These are phyloP conservation scores for Saccharomycopsis sp. DNA, from an alignment of 805 yeast species.

Conservation along the genomic window DNA sequence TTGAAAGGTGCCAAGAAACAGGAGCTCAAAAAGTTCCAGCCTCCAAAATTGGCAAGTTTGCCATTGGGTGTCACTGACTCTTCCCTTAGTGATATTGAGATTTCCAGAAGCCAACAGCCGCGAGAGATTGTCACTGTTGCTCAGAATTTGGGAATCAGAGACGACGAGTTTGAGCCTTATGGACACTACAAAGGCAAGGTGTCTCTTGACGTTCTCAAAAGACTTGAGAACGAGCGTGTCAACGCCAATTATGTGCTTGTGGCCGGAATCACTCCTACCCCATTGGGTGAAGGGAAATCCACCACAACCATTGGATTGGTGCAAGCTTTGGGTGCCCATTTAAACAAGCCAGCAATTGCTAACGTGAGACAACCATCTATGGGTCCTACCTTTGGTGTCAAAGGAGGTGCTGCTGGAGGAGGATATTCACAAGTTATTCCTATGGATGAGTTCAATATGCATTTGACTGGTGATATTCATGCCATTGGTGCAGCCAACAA, in stretches of 20 bases:
- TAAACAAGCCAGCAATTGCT: conserved; percentile 78
- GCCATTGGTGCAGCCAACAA: conserved; percentile 93
- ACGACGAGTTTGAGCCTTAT: conserved; percentile 75
- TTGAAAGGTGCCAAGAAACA: conserved; percentile 67
- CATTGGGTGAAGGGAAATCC: conserved; percentile 95
- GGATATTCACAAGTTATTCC: conserved; percentile 97
- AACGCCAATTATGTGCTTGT: conserved; percentile 87
- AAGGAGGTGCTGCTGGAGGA: conserved; percentile 99
- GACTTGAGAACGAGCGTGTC: conserved; percentile 50
- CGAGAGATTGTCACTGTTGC: conserved; percentile 74
- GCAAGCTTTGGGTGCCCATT: conserved; percentile 93
- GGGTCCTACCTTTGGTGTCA: conserved; percentile 99
- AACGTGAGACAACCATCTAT: conserved; percentile 96
- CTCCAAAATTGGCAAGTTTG: conserved; percentile 49
- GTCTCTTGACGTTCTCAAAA: conserved; percentile 51
- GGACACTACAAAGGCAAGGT: conserved; percentile 91
- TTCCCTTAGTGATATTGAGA: conserved; percentile 87
- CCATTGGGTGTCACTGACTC: conserved; percentile 36
- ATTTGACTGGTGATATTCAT: conserved; percentile 95
- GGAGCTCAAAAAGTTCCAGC: conserved; percentile 31
- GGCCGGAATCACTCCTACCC: conserved; percentile 97
- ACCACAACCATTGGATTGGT: conserved; percentile 95
- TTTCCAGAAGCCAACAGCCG: conserved; percentile 84
- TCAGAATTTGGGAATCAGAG: conserved; percentile 70
- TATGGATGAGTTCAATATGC: conserved; percentile 98